Evolutionary conservation across 2,329 filamentous ascomycete species (phyloP), one percentile per base, ranked within the genome.

Genomic region (Penicillium sp.): DNA sequence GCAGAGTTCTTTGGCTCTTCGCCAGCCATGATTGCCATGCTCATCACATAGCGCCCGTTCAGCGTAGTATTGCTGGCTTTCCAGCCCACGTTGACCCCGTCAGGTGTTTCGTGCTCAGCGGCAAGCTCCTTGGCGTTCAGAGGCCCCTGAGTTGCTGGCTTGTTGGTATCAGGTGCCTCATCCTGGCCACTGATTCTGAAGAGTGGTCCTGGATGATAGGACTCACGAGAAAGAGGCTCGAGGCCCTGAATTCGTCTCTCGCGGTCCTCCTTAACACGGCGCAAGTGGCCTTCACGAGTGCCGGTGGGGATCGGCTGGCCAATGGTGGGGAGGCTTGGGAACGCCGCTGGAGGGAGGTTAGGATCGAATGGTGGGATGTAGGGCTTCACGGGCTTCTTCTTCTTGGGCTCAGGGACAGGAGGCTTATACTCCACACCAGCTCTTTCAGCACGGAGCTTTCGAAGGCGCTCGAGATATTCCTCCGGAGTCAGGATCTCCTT

Each of bases 271-370:
- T 37, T 54, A 34, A 47, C n/a, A 14, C 31, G 39, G 25, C 52
- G 39, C 25, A 47, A 45, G 41, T 54, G 52, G 11, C 34, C 41
- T 25, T 54, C 52, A 37, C 41, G 35, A 5, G 48, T 48, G n/a
- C 49, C 31, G 22, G 14, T n/a, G 35, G 34, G 43, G 10, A 48
- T 41, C 10, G 43, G 41, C 20, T 55, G 31, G 37, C 25, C 25
- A 25, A 43, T 25, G 12, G 37, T 14, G 14, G 28, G 7, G 6
- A 78, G 56, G 7, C 74, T 79, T 22, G 79, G 79, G 57, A 81
- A 81, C 6, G 72, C 74, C 37, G 78, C 78, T 45, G 78, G 74
- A 43, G 73, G 75, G 15, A 75, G 64, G 45, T 75, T 67, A 10
- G 78, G 76, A 61, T 79, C 68, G 58, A 71, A 81, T 17, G 56